These are phyloP conservation scores for Pythium aphanidermatum DNA, from an alignment of 352 stramenopile genomes.

Conservation along the genomic window DNA sequence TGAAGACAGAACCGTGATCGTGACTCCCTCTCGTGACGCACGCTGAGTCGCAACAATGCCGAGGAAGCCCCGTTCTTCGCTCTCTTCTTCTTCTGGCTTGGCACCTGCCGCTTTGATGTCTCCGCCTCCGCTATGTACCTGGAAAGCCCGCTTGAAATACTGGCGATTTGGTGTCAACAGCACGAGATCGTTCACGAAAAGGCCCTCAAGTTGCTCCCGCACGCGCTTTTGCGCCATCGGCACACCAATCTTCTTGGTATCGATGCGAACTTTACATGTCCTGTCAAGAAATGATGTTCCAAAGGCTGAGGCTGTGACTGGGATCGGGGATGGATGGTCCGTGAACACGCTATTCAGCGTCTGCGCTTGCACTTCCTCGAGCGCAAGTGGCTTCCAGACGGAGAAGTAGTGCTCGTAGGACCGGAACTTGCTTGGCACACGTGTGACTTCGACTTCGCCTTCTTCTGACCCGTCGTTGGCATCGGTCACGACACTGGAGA, in stretches of 20 bases:
- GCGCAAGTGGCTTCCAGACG: slow-evolving; percentile 80
- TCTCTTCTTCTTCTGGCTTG: neutral
- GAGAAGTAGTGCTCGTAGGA: slow-evolving; percentile 88
- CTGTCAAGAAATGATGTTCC: slow-evolving; percentile 53
- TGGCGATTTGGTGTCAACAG: slow-evolving; percentile 47
- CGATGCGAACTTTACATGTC: slow-evolving; percentile 65
- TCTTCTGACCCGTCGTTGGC: slow-evolving; percentile 71
- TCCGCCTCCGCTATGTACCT: slow-evolving; percentile 1
- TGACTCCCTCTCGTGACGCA: slow-evolving; percentile 68
- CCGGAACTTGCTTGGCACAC: slow-evolving; percentile 78
- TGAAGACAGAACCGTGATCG: slow-evolving; percentile 49
- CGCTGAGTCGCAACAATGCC: slow-evolving; percentile 66
- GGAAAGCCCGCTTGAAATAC: slow-evolving; percentile 43
- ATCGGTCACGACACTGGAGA: slow-evolving; percentile 31
- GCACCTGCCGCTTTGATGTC: neutral
- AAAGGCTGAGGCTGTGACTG: slow-evolving; percentile 38
- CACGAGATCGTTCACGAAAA: slow-evolving; percentile 79
- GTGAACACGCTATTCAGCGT: slow-evolving; percentile 74
- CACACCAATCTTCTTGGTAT: slow-evolving; percentile 39
- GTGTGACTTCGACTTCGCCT: slow-evolving; percentile 58
- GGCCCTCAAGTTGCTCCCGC: slow-evolving; percentile 30
- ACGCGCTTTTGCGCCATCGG: slow-evolving; percentile 22
- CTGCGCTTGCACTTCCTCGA: slow-evolving; percentile 87
- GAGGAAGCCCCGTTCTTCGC: slow-evolving; percentile 35
- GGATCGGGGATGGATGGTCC: slow-evolving; percentile 41